Base-by-base conservation (phyloP, 1,284 basidiomycete genomes). In the Moesziomyces antarcticus region DNA sequence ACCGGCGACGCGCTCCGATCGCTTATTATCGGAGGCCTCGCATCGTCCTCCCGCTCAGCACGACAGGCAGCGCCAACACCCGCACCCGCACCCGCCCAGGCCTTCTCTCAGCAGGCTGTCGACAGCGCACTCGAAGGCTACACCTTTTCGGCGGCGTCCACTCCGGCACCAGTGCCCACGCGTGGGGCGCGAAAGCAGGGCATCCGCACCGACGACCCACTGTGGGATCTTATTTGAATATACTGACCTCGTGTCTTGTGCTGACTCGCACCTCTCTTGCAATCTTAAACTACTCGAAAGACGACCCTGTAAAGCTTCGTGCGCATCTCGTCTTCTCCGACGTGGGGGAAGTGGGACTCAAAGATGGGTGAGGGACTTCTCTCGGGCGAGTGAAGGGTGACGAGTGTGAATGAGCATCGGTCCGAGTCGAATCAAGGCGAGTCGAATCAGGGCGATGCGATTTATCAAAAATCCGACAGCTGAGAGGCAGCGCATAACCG, bases 1-100 rank as follows among this genome's bases (percentile, higher is more conserved):
- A 62, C 73, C 9, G 73, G 56, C 22, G 61, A 67, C 21, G 69
- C 56, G 10, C 50, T 77, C 3, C 64, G 75, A 20, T 75, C 72
- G 40, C 73, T 77, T 55, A 77, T 77, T 56, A 48, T 77, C 18
- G 64, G 68, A 27, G 73, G 75, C 41, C 73, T 77, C 25, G 68
- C 75, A 5, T 45, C 67, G 6, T 68, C 68, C n/a, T 62, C 64
- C 1, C 52, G 52, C 21, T 55, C 65, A 8, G 61, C 56, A 33
- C 57, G 55, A 33, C 44, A 50, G 42, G 45, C 58, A 21, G 62
- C 62, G 24, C 45, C 57, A 35, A 33, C 54, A 52, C 37, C 52
- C 5, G 52, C 57, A 20, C 45, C 58, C 30, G 49, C 49, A 18
- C 27, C 44, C 3, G 46, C 48, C 16, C 57, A 61, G 45, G 22